Percentiles rank a stretch among this genome's conserved stretches.
Conservation (phyloP, 176 grass and related monocot species). For the Aegilops tauschii region DNA sequence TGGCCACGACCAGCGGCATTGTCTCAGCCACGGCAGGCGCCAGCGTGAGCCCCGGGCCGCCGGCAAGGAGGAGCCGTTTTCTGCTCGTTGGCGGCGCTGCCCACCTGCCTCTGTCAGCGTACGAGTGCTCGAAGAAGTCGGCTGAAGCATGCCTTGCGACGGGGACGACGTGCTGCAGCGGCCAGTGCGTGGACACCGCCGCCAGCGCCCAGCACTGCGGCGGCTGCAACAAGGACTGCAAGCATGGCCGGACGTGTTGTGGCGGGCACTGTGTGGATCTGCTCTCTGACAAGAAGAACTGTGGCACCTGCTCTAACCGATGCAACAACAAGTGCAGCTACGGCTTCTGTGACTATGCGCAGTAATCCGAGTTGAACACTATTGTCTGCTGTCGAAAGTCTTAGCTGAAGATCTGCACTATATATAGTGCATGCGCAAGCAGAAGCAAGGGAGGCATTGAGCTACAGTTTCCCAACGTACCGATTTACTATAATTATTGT, state of each 20-base stretch:
- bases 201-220: background rate
- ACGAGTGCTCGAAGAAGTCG: slow-evolving; percentile 27
- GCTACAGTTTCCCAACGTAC: too few relatives aligned
- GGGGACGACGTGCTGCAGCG: slow-evolving; percentile 3
- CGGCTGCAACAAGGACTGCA: background rate
- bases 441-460: too few relatives aligned
- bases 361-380: background rate
- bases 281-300: background rate
- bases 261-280: background rate
- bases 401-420: too few relatives aligned
- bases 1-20: background rate
- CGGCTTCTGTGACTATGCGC: background rate
- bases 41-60: background rate
- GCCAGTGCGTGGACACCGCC: background rate
- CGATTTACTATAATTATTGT: too few relatives aligned
- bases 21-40: background rate
- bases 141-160: slow-evolving; percentile 8
- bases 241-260: background rate
- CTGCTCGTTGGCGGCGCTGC: background rate
- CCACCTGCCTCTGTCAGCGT: background rate
- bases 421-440: too few relatives aligned
- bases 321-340: background rate
- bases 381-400: too few relatives aligned
- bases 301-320: background rate
- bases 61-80: slow-evolving; percentile 19